Evolutionary conservation across 2,329 filamentous ascomycete genomes (phyloP).

Genomic region (Ceratocystis lukuohia): DNA sequence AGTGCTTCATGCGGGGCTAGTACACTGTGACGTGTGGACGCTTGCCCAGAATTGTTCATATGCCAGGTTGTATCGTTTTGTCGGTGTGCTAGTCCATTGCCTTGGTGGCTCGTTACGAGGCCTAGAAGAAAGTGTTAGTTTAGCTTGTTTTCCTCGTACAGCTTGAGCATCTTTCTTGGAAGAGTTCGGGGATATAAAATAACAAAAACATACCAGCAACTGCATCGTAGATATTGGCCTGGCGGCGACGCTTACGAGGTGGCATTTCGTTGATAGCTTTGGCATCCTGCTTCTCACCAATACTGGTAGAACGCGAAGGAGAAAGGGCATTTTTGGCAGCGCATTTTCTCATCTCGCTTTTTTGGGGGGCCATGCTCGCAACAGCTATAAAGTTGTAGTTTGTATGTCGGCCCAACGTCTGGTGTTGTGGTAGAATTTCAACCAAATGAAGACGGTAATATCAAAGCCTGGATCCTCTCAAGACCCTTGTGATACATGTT

Average conservation of each 20-base stretch:
- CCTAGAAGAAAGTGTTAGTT: conserved; percentile 13
- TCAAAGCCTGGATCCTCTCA: neutral
- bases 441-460: conserved; percentile 3
- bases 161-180: neutral
- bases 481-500: neutral
- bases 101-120: conserved; percentile 10
- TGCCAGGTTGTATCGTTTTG: conserved; percentile 4
- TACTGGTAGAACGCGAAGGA: neutral
- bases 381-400: neutral
- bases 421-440: neutral
- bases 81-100: neutral
- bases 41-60: neutral
- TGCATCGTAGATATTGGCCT: conserved; percentile 55
- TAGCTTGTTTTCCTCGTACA: neutral
- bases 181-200: neutral
- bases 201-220: conserved; percentile 43
- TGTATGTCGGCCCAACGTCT: neutral
- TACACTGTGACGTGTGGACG: neutral
- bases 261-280: neutral
- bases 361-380: neutral
- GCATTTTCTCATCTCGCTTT: too few species aligned
- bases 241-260: conserved; percentile 22
- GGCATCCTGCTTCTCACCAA: neutral
- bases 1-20: conserved; percentile 59
- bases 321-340: neutral